Conservation (phyloP, 495 filamentous ascomycete genomes). For the Terfezia claveryi region DNA sequence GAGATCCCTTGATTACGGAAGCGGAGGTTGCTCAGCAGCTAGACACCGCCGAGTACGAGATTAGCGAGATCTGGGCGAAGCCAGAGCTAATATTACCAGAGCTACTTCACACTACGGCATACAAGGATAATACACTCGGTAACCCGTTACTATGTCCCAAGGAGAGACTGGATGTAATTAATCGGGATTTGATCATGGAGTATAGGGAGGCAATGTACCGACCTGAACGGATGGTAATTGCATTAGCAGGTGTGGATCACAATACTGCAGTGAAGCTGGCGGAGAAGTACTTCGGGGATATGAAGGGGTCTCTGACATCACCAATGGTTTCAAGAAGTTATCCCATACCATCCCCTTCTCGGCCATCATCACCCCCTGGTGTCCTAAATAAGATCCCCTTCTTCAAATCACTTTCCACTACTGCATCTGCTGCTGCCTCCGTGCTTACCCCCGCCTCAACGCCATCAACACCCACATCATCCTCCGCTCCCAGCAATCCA, state of each 20-base stretch:
- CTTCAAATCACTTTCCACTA: constrained; percentile 69
- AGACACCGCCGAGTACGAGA: constrained; percentile 81
- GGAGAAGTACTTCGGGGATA: constrained; percentile 74
- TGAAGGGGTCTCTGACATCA: constrained; percentile 30
- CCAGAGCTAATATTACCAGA: constrained; percentile 92
- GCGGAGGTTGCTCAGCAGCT: constrained; percentile 73
- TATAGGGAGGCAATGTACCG: constrained; percentile 71
- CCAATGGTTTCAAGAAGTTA: constrained; percentile 12
- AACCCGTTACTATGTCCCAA: constrained; percentile 81
- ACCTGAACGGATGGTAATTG: constrained; percentile 78
- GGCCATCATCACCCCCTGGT: constrained; percentile 26
- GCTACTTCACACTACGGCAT: constrained; percentile 82
- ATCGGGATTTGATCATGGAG: constrained; percentile 46
- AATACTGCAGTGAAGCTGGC: constrained; percentile 56
- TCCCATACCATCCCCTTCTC: constrained; percentile 16
- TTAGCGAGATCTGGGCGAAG: constrained; percentile 93
- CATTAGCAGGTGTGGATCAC: constrained; percentile 83
- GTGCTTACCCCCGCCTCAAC: constrained; percentile 19
- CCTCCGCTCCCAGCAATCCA: constrained; percentile 26
- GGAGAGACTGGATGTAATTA: constrained; percentile 57
- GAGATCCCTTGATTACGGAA: constrained; percentile 71
- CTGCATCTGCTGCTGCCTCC: constrained; percentile 38
- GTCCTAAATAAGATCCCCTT: constrained; percentile 77
- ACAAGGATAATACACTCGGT: constrained; percentile 82
- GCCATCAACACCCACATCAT: constrained; percentile 16